Conservation (phyloP, 225 moss, liverwort and hornwort genomes). For the Polytrichum commune region DNA sequence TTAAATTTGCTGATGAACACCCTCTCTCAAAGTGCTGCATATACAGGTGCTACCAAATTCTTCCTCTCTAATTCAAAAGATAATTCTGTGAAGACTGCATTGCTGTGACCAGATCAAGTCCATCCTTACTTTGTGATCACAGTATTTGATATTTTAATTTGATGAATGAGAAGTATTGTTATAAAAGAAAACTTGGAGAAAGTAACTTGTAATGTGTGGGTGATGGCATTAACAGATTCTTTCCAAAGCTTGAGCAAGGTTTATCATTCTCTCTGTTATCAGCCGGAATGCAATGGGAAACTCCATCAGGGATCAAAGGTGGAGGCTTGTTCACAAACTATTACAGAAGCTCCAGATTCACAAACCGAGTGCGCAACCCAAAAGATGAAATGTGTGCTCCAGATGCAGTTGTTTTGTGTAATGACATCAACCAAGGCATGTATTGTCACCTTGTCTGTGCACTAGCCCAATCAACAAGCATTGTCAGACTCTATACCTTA, state of each 20-base stretch:
- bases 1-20: too few relatives aligned
- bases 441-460: constrained; percentile 79
- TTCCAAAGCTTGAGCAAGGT: not conserved
- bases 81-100: too few relatives aligned
- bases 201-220: too few relatives aligned
- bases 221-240: not conserved
- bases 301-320: constrained; percentile 18
- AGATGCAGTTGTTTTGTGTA: constrained; percentile 20
- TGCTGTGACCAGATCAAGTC: too few relatives aligned
- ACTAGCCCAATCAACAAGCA: constrained; percentile 34
- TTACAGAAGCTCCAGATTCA: constrained; percentile 19
- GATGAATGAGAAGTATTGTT: too few relatives aligned
- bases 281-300: constrained; percentile 4
- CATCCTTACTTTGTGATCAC: too few relatives aligned
- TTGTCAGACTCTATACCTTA: constrained; percentile 3
- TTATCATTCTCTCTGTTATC: not conserved
- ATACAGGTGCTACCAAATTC: too few relatives aligned
- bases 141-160: too few relatives aligned
- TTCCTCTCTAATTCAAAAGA: too few relatives aligned
- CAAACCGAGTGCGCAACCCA: constrained; percentile 20
- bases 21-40: too few relatives aligned
- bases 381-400: constrained; percentile 35
- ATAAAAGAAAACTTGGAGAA: too few relatives aligned
- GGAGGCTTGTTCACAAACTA: constrained; percentile 26
- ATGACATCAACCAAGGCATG: constrained; percentile 46